Evolutionary conservation across 2,329 filamentous ascomycete genomes (phyloP).

Genomic region (Aspergillus sergii): DNA sequence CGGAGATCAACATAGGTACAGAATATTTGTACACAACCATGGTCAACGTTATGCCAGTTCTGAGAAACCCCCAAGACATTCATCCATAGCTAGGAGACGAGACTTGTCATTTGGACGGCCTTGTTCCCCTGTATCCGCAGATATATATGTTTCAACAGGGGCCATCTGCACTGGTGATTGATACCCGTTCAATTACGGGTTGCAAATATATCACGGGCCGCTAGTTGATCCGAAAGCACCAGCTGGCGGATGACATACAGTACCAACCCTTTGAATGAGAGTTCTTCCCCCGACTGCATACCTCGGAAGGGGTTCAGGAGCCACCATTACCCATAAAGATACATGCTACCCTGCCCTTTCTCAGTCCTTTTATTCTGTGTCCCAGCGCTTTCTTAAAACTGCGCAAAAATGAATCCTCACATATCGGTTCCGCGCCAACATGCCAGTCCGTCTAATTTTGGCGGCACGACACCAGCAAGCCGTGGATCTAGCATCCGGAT

Average conservation of each 20-base stretch:
- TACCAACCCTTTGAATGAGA: neutral
- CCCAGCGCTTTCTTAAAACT: constrained; percentile 8
- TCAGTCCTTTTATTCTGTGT: constrained; percentile 3
- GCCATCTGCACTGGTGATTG: neutral
- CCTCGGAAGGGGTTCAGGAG: neutral
- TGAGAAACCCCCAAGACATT: too few relatives aligned
- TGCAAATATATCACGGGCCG: neutral
- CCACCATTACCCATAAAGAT: neutral
- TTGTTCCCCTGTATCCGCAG: too few relatives aligned
- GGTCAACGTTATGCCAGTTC: too few relatives aligned
- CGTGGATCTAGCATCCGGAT: constrained; percentile 59
- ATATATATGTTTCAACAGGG: too few relatives aligned
- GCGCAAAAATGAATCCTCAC: constrained; percentile 58
- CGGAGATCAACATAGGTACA: too few relatives aligned
- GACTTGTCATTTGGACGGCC: too few relatives aligned
- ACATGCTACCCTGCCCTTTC: constrained; percentile 10
- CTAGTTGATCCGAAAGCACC: neutral
- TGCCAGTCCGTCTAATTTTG: constrained; percentile 56
- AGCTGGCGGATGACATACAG: neutral
- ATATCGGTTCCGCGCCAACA: constrained; percentile 63
- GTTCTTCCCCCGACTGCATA: neutral
- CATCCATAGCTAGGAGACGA: too few relatives aligned
- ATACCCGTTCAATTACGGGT: neutral
- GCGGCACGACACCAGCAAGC: constrained; percentile 51
- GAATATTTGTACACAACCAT: too few relatives aligned